Conservation (phyloP, 1,139 yeast genomes). For the Geotrichum bryndzae region DNA sequence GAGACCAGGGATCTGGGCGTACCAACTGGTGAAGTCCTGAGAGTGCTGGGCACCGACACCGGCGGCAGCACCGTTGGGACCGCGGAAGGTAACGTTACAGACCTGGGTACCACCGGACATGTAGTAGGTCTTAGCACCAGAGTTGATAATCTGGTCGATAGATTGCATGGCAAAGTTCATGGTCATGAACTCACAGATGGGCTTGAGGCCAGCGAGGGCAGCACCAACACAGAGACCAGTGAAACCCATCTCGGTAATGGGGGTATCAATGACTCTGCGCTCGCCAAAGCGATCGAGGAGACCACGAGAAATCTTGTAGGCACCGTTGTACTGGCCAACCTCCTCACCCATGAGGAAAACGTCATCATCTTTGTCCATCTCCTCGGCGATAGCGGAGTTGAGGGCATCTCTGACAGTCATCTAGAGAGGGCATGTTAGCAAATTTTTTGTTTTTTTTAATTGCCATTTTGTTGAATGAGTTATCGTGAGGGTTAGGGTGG, state of each 20-base stretch:
- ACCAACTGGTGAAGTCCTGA: conserved; percentile 96
- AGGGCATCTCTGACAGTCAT: conserved; percentile 96
- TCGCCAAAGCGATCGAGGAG: conserved; percentile 95
- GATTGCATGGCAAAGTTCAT: conserved; percentile 99
- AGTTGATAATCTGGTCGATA: conserved; percentile 94
- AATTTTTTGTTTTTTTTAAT: background rate
- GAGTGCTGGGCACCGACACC: conserved; percentile 99
- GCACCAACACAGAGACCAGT: conserved; percentile 98
- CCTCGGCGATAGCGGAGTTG: conserved; percentile 93
- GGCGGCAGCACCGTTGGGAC: conserved; percentile 99
- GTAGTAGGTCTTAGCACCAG: conserved; percentile 97
- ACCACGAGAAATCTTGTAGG: conserved; percentile 95
- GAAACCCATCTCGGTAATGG: conserved; percentile 99
- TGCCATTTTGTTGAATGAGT: background rate
- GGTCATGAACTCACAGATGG: conserved; percentile 97
- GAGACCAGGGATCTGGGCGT: conserved; percentile 95
- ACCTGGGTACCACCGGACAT: conserved; percentile 99
- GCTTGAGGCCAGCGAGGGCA: conserved; percentile 93
- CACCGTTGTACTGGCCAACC: conserved; percentile 98
- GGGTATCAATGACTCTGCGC: conserved; percentile 93
- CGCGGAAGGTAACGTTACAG: conserved; percentile 95
- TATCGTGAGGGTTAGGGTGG: background rate
- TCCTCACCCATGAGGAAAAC: conserved; percentile 98
- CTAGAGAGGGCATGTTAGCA: conserved; percentile 14
- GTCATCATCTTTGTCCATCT: conserved; percentile 89